A percentile compares a stretch with the other conserved stretches of the same genome.
Evolutionary conservation across 2,329 filamentous ascomycete species (phyloP).

Genomic region (Furcasterigmium furcatum): DNA sequence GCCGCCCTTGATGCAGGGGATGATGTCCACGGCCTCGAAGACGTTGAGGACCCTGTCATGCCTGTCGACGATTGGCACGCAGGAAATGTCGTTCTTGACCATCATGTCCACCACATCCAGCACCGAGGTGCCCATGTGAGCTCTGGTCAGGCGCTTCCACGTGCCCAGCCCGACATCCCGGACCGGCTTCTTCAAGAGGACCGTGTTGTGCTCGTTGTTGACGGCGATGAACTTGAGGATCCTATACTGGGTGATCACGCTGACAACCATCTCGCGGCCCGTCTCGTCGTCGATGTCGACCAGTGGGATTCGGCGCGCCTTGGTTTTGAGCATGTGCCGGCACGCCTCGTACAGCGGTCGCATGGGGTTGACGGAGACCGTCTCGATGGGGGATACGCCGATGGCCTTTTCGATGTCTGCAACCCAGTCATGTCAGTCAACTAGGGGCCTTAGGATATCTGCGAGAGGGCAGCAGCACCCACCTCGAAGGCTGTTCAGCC

Average conservation of each 20-base stretch:
- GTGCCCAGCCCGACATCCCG: constrained; percentile 82
- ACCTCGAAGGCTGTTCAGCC: constrained; percentile 89
- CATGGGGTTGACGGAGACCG: constrained; percentile 90
- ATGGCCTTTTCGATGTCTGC: constrained; percentile 94
- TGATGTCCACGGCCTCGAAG: constrained; percentile 96
- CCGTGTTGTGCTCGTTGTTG: constrained; percentile 81
- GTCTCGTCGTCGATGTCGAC: constrained; percentile 95
- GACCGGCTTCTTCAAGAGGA: constrained; percentile 83
- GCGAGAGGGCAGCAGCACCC: constrained; percentile 20
- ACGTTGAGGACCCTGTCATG: constrained; percentile 82
- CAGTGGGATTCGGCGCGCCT: constrained; percentile 88
- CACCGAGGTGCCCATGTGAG: constrained; percentile 84
- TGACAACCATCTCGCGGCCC: constrained; percentile 86
- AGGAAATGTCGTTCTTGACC: constrained; percentile 90
- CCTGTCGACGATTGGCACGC: constrained; percentile 85
- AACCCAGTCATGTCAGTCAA: not conserved
- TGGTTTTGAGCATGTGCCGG: constrained; percentile 87
- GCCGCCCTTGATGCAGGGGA: constrained; percentile 90
- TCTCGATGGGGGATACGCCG: constrained; percentile 86
- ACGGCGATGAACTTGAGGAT: constrained; percentile 99
- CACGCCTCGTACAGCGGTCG: constrained; percentile 93
- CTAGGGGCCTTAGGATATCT: not conserved
- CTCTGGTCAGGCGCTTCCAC: constrained; percentile 76
- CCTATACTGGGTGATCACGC: constrained; percentile 95
- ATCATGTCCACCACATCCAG: constrained; percentile 93